Base-by-base conservation (phyloP, 2,329 filamentous ascomycete species). In the Sporothrix brunneoviolacea region DNA sequence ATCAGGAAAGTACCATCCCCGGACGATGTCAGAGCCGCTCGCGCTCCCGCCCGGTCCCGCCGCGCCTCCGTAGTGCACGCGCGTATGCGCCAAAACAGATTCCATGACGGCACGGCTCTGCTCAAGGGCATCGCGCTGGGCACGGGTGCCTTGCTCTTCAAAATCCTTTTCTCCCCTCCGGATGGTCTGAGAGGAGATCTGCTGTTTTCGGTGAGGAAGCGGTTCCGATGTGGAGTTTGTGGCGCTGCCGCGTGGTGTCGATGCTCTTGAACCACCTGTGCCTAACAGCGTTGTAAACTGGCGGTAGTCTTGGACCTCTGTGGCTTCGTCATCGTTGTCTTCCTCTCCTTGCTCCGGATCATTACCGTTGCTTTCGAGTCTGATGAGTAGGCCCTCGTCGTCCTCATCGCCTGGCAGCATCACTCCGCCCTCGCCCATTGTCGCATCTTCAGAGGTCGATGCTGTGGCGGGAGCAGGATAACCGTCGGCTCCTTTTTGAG, bases 131-230 rank as follows among this genome's bases (percentile, higher is more conserved):
- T 79, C 76, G 57, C 84, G 82, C 68, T 98, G 93, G 28, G 87
- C 81, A 28, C 80, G 79, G 3, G 93, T 97, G 42, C 88, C 87
- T 68, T 97, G 90, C 24, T 87, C 84, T 69, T 97, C 93, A 65
- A 96, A 98, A 70, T 98, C 93, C 68, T 98, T 98, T 65, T 95
- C 90, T 54, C 93, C 93, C 56, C 90, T 88, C 58, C 91, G 90
- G 32, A 95, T 89, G 10, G 91, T 77, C 59, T 82, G 80, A 45
- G 73, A 67, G 8, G 75, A 76, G 38, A 75, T 67, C 41, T 71
- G 69, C 48, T 71, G 78, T 77, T 54, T 70, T 65, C 55, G 76
- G 73, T 13, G 18, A 21, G 37, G 21, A 5, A 21, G 8, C 16
- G 21, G 30, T 6, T 24, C 27, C 4, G 46, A 15, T 15, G 12